Percentiles rank a stretch among this genome's conserved stretches.
These are phyloP conservation scores for Curvularia verruculosa DNA, from an alignment of 2,329 filamentous ascomycete species.

Conservation along the genomic window DNA sequence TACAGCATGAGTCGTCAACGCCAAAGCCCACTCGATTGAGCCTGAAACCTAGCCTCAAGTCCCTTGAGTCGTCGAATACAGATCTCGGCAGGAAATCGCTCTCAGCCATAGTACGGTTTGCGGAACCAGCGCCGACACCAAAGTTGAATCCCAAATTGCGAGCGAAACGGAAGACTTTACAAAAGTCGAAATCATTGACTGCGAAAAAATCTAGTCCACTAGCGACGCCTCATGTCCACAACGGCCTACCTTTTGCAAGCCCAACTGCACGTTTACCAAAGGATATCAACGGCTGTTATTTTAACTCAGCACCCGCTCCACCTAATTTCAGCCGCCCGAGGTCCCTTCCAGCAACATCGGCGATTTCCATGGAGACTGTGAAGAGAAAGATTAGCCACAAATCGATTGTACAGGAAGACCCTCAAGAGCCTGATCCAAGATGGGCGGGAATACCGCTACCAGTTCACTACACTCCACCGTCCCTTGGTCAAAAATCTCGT, in stretches of 20 bases:
- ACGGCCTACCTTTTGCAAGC: constrained; percentile 9
- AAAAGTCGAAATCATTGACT: constrained; percentile 8
- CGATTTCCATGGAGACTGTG: constrained; percentile 8
- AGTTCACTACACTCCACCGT: constrained; percentile 24
- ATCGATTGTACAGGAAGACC: constrained; percentile 19
- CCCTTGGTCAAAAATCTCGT: constrained; percentile 15
- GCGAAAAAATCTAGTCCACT: constrained; percentile 16
- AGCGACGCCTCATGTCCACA: constrained; percentile 11
- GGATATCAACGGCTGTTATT: constrained; percentile 10
- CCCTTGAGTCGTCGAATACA: constrained; percentile 20
- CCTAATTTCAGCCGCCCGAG: constrained; percentile 4
- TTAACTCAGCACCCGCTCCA: constrained; percentile 13
- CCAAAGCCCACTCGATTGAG: constrained; percentile 20
- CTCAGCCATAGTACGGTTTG: constrained; percentile 33
- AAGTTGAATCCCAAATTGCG: constrained; percentile 11
- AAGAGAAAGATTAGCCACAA: constrained; percentile 12
- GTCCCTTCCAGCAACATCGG: constrained; percentile 15
- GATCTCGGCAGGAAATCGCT: constrained; percentile 23
- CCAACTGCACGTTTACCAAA: constrained; percentile 10
- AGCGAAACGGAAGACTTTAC: constrained; percentile 7
- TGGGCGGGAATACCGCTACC: constrained; percentile 26
- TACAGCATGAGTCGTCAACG: not conserved
- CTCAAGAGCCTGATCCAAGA: constrained; percentile 18
- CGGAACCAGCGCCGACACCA: constrained; percentile 25
- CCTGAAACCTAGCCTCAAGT: constrained; percentile 33